A percentile compares a stretch with the other conserved stretches of the same genome.
Evolutionary conservation across 495 filamentous ascomycete genomes (phyloP).

Genomic region (Daldinia childiae): DNA sequence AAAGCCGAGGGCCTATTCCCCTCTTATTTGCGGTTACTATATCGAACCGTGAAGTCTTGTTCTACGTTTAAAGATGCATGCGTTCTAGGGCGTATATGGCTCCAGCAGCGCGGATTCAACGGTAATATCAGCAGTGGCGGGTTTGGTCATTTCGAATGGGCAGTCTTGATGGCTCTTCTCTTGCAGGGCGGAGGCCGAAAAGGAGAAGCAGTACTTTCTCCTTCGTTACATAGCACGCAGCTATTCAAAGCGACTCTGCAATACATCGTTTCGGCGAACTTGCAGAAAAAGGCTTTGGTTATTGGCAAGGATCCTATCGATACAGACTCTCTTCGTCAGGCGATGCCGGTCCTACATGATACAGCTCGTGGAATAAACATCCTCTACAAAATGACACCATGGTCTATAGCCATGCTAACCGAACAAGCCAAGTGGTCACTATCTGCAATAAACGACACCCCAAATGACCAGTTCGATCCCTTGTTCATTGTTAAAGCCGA

Average conservation of each 20-base stretch:
- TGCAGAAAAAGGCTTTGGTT: constrained; percentile 69
- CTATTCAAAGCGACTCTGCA: constrained; percentile 92
- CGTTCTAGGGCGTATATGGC: constrained; percentile 85
- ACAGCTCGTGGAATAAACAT: constrained; percentile 77
- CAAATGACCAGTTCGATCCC: constrained; percentile 80
- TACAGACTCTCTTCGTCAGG: constrained; percentile 48
- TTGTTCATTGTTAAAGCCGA: constrained; percentile 81
- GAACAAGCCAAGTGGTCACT: constrained; percentile 77
- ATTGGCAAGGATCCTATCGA: constrained; percentile 53
- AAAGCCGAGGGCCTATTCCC: constrained; percentile 78
- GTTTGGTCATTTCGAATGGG: constrained; percentile 95
- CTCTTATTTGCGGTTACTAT: constrained; percentile 76
- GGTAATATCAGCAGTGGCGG: constrained; percentile 75
- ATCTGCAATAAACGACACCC: constrained; percentile 75
- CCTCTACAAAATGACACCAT: constrained; percentile 89
- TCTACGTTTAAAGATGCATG: constrained; percentile 81
- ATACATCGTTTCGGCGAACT: constrained; percentile 76
- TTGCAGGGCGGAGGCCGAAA: constrained; percentile 77
- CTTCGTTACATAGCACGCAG: constrained; percentile 88
- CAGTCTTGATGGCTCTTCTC: constrained; percentile 77
- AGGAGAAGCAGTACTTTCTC: constrained; percentile 74
- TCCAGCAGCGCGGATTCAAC: constrained; percentile 84
- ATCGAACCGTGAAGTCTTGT: constrained; percentile 71
- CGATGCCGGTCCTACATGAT: constrained; percentile 69
- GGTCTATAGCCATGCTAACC: constrained; percentile 76